These are phyloP conservation scores for Nicotiana paniculata DNA, from an alignment of 257 asterid species.

Conservation along the genomic window DNA sequence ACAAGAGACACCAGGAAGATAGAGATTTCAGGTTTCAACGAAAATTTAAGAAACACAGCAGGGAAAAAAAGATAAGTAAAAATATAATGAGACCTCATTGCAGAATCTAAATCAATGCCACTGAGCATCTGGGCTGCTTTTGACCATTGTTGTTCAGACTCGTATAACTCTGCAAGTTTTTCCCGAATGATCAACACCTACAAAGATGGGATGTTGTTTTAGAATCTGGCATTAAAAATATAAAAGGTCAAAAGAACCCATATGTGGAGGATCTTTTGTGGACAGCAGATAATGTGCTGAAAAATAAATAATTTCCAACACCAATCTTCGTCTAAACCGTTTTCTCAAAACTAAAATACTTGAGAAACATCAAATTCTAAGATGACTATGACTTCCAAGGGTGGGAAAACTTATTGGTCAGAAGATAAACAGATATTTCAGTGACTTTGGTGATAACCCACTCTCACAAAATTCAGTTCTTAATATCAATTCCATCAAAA, in stretches of 20 bases:
- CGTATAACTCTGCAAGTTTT: constrained; percentile 87
- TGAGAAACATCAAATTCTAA: background rate
- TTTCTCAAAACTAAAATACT: background rate
- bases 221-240: constrained; percentile 6
- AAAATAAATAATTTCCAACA: background rate
- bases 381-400: background rate
- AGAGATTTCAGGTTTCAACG: background rate
- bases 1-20: background rate
- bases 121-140: constrained; percentile 99
- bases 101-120: constrained; percentile 98
- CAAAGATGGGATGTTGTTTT: constrained; percentile 6
- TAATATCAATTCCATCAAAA: background rate
- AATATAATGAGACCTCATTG: constrained; percentile 62
- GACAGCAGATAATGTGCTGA: background rate
- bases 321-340: background rate
- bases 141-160: constrained; percentile 93
- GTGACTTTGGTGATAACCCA: background rate
- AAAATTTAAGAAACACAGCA: background rate
- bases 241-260: constrained; percentile 1
- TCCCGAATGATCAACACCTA: constrained; percentile 92
- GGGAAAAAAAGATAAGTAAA: background rate
- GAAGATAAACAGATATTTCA: background rate
- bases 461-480: constrained; percentile 4
- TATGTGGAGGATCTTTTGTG: background rate
- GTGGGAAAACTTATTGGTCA: background rate